Percentiles rank a stretch among this genome's conserved stretches.
phyloP scores from a whole-genome alignment of 2,329 filamentous ascomycete genomes.

The Aspergillus calidoustus region DNA sequence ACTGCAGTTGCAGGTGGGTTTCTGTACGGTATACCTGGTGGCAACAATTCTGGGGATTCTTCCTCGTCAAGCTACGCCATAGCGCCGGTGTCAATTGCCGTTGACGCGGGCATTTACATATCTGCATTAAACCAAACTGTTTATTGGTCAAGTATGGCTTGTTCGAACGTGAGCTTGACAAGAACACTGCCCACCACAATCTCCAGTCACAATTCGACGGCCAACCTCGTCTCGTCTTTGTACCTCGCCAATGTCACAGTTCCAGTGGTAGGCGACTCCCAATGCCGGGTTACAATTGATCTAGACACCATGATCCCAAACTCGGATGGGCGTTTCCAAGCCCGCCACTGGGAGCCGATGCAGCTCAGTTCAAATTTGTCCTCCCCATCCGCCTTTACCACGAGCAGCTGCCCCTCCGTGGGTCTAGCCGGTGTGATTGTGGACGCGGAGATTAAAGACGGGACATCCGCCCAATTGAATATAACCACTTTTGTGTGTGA shows the following conservation, averaged over 20 bases:
- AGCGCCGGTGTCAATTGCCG: not conserved
- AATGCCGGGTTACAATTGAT: conserved; percentile 1
- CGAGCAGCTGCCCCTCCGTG: not conserved
- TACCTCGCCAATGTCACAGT: not conserved
- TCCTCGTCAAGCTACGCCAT: not conserved
- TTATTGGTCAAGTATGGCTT: not conserved
- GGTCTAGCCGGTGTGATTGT: not conserved
- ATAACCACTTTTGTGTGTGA: conserved; percentile 2
- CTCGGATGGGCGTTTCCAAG: not conserved
- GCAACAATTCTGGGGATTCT: not conserved
- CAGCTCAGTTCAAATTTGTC: not conserved
- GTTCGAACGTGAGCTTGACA: not conserved
- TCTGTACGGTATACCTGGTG: not conserved
- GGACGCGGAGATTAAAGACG: not conserved
- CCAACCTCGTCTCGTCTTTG: not conserved
- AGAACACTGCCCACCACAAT: not conserved
- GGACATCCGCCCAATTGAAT: not conserved
- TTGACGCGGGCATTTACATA: not conserved
- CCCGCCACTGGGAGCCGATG: conserved; percentile 16
- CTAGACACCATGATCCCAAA: not conserved
- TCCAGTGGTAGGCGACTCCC: not conserved
- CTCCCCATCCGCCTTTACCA: not conserved
- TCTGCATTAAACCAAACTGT: not conserved
- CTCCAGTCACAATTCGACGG: not conserved
- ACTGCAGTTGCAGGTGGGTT: not conserved